Evolutionary conservation across 1,284 basidiomycete species (phyloP).

Genomic region (Apiotrichum laibachii): DNA sequence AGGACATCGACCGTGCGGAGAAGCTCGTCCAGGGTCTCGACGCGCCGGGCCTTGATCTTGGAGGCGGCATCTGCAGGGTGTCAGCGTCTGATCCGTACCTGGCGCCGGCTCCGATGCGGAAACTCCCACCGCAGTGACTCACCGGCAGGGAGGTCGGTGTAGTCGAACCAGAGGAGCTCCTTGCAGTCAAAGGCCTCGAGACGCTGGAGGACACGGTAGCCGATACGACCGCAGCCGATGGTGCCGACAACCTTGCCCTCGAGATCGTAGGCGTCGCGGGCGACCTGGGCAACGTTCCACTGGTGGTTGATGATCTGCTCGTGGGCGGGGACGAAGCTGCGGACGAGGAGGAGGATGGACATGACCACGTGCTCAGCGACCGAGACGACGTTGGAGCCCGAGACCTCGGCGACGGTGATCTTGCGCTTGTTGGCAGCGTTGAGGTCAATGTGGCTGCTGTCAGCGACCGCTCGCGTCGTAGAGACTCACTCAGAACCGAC

Average conservation of each 20-base stretch:
- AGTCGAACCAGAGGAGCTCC: constrained; percentile 92
- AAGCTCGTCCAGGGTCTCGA: constrained; percentile 81
- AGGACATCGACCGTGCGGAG: constrained; percentile 60
- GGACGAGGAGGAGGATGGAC: constrained; percentile 74
- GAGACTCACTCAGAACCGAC: constrained; percentile 67
- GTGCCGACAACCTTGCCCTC: constrained; percentile 90
- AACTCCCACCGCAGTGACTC: constrained; percentile 47
- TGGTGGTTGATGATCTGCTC: constrained; percentile 79
- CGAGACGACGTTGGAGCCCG: constrained; percentile 83
- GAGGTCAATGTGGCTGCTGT: constrained; percentile 70
- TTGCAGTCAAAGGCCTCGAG: constrained; percentile 84
- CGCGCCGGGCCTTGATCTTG: constrained; percentile 69
- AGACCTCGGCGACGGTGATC: constrained; percentile 80
- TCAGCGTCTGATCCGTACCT: constrained; percentile 4
- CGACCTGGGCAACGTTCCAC: constrained; percentile 79
- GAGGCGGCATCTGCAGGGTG: constrained; percentile 61
- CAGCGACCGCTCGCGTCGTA: not conserved
- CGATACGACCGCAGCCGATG: constrained; percentile 80
- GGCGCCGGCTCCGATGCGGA: not conserved
- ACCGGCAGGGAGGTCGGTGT: constrained; percentile 67
- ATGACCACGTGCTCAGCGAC: constrained; percentile 73
- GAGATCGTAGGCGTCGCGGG: constrained; percentile 79
- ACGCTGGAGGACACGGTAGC: constrained; percentile 85
- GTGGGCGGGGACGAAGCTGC: constrained; percentile 66
- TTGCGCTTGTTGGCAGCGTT: constrained; percentile 78